A percentile compares a stretch with the other conserved stretches of the same genome.
Conservation (phyloP, 768 basidiomycete species). For the Leucosporidium scottii region DNA sequence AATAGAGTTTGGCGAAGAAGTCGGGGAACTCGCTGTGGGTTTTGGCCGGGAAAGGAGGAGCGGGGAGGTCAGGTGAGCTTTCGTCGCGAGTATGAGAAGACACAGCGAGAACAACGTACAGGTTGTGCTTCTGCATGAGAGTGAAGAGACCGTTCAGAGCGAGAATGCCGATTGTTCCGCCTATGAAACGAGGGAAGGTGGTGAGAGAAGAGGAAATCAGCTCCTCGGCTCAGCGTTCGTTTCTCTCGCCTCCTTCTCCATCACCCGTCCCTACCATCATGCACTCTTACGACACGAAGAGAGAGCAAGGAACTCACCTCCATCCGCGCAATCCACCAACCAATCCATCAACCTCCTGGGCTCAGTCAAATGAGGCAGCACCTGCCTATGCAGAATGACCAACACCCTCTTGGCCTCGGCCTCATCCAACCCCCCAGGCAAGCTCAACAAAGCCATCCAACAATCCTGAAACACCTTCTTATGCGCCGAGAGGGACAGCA, state of each 20-base stretch:
- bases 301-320: too few species aligned
- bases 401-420: slow-evolving; percentile 53
- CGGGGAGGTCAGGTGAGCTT: background rate
- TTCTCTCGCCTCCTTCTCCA: too few species aligned
- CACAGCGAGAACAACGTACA: slow-evolving; percentile 52
- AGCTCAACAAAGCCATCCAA: slow-evolving; percentile 64
- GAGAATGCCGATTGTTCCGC: slow-evolving; percentile 75
- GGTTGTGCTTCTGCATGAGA: slow-evolving; percentile 84
- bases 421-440: slow-evolving; percentile 36
- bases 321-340: slow-evolving; percentile 74
- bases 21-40: slow-evolving; percentile 80
- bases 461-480: slow-evolving; percentile 68
- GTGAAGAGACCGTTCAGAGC: slow-evolving; percentile 86
- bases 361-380: slow-evolving; percentile 73
- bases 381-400: slow-evolving; percentile 71
- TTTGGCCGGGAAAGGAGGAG: background rate
- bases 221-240: too few species aligned
- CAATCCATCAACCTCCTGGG: slow-evolving; percentile 84
- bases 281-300: too few species aligned
- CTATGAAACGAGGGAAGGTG: slow-evolving; percentile 42
- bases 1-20: slow-evolving; percentile 87
- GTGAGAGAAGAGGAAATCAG: background rate
- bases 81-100: too few species aligned
- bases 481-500: slow-evolving; percentile 55
- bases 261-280: too few species aligned